A percentile compares a stretch with the other conserved stretches of the same genome.
Conservation (phyloP, 208 protist genomes). For the Trichomonas vaginalis region DNA sequence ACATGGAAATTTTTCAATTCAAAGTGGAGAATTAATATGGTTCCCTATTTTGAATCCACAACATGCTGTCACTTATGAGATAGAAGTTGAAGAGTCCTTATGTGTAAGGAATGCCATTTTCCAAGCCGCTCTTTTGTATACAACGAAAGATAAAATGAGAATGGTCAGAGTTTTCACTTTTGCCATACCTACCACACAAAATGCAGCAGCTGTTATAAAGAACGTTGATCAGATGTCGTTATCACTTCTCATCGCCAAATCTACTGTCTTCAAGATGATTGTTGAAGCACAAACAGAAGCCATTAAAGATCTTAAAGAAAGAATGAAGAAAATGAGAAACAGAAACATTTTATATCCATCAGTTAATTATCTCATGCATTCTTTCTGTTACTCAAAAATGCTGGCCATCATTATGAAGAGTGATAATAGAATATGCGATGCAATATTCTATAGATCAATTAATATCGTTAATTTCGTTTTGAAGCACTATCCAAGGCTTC, state of each 20-base stretch:
- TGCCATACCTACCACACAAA: neutral
- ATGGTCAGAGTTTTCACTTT: neutral
- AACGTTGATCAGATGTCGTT: neutral
- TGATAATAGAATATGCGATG: neutral
- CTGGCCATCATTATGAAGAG: neutral
- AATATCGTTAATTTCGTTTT: neutral
- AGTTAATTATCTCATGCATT: neutral
- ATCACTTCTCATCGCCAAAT: neutral
- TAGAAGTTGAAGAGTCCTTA: neutral
- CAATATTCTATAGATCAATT: neutral
- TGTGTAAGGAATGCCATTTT: neutral
- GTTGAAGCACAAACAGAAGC: neutral
- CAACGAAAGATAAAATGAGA: neutral
- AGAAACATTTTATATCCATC: neutral
- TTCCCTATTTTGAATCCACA: neutral
- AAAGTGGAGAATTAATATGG: neutral
- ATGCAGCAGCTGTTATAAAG: neutral
- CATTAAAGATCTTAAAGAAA: neutral
- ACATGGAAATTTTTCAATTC: neutral
- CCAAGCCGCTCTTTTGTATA: neutral
- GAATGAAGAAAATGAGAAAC: neutral
- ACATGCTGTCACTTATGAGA: neutral
- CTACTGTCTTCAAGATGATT: neutral
- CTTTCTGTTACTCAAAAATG: neutral
- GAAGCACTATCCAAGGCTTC: neutral